Percentiles rank a stretch among this genome's conserved stretches.
These are phyloP conservation scores for Pseudogymnoascus sp. DNA, from an alignment of 2,329 filamentous ascomycete species.

Conservation along the genomic window DNA sequence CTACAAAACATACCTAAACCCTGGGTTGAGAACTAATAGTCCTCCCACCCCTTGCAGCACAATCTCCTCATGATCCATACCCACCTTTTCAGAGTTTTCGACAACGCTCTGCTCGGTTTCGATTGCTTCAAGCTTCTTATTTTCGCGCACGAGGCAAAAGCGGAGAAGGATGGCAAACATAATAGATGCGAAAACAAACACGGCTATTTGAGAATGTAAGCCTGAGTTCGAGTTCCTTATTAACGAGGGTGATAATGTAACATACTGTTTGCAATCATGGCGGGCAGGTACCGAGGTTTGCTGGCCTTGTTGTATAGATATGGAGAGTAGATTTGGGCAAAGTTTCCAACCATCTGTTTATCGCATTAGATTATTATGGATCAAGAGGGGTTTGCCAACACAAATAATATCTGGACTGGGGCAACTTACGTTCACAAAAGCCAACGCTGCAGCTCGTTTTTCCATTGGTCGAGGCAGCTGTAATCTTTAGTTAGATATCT, in stretches of 20 bases:
- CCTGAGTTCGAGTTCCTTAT: background rate
- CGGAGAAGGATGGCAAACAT: slow-evolving; percentile 11
- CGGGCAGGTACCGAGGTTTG: slow-evolving; percentile 14
- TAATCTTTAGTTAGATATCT: background rate
- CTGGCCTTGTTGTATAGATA: slow-evolving; percentile 8
- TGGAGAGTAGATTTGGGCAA: slow-evolving; percentile 12
- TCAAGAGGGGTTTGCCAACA: background rate
- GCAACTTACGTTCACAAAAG: slow-evolving; percentile 16
- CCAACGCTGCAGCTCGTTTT: slow-evolving; percentile 21
- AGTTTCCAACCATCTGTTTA: slow-evolving; percentile 14
- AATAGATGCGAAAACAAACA: slow-evolving; percentile 14
- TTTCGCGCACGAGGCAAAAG: slow-evolving; percentile 13
- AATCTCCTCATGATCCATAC: slow-evolving; percentile 11
- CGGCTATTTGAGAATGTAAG: background rate
- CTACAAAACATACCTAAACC: slow-evolving; percentile 15
- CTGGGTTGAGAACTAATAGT: slow-evolving; percentile 12
- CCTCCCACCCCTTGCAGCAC: slow-evolving; percentile 10
- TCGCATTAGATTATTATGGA: background rate
- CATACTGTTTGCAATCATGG: slow-evolving; percentile 13
- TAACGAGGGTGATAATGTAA: background rate
- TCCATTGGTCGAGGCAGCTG: slow-evolving; percentile 16
- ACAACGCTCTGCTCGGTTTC: slow-evolving; percentile 8
- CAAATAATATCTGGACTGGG: background rate
- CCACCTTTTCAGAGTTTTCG: background rate
- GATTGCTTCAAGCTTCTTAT: slow-evolving; percentile 13